Conservation (phyloP, 2,329 filamentous ascomycete species). For the Ophiostoma ips region DNA sequence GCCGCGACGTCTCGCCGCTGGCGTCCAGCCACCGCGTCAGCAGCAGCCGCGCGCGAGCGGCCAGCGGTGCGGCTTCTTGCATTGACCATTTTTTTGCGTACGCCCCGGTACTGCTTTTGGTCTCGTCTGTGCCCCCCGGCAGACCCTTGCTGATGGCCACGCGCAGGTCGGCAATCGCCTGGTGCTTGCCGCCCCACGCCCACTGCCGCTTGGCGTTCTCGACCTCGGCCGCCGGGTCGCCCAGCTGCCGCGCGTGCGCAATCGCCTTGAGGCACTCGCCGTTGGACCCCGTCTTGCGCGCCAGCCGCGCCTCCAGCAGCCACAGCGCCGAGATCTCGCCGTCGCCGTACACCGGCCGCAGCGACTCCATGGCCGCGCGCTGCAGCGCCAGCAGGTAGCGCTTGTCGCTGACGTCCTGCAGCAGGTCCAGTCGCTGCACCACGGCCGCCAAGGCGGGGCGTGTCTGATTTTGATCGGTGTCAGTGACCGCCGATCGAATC, state of each 20-base stretch:
- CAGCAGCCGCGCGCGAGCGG: constrained; percentile 70
- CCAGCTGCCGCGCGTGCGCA: constrained; percentile 70
- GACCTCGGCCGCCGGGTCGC: constrained; percentile 77
- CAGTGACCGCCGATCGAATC: constrained; percentile 29
- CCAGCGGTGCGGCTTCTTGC: constrained; percentile 25
- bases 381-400: constrained; percentile 82
- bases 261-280: constrained; percentile 91
- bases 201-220: constrained; percentile 88
- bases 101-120: not conserved
- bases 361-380: constrained; percentile 73
- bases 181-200: constrained; percentile 84
- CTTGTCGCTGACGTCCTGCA: constrained; percentile 84
- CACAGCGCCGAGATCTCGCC: constrained; percentile 70
- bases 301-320: constrained; percentile 72
- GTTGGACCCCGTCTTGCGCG: constrained; percentile 69
- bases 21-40: constrained; percentile 94
- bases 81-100: constrained; percentile 1
- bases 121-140: not conserved
- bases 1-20: constrained; percentile 83
- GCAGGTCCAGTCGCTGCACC: constrained; percentile 66
- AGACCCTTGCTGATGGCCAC: constrained; percentile 50
- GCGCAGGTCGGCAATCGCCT: constrained; percentile 84
- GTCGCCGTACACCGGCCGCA: constrained; percentile 52
- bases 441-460: constrained; percentile 38
- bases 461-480: constrained; percentile 22